phyloP scores from a whole-genome alignment of 495 filamentous ascomycete species.

The Podospora conica region DNA sequence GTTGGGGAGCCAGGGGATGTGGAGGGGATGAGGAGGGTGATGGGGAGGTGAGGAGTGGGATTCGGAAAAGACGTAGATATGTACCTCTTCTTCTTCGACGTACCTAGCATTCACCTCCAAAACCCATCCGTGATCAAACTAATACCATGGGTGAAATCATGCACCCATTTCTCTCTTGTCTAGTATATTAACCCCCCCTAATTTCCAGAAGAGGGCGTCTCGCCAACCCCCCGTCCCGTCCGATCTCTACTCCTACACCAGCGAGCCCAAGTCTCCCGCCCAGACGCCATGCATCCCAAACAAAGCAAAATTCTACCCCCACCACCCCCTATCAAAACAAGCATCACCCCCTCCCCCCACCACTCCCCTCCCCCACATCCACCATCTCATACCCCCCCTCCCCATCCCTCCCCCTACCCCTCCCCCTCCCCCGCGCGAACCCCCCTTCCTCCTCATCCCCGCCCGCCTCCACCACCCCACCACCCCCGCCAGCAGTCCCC shows the following conservation, averaged over 20 bases:
- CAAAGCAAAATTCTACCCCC: not conserved
- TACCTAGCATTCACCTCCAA: not conserved
- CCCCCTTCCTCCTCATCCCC: slow-evolving; percentile 26
- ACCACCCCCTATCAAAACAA: not conserved
- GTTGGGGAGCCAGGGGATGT: slow-evolving; percentile 1
- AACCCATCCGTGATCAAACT: not conserved
- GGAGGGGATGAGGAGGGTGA: not conserved
- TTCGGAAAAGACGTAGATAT: not conserved
- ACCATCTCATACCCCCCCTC: slow-evolving; percentile 80
- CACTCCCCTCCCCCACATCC: slow-evolving; percentile 21
- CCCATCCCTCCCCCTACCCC: slow-evolving; percentile 51
- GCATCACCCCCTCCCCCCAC: not conserved
- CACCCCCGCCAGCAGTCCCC: slow-evolving; percentile 8
- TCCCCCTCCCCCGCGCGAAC: slow-evolving; percentile 43
- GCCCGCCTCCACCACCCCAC: slow-evolving; percentile 13
- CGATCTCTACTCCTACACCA: slow-evolving; percentile 6
- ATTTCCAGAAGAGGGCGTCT: not conserved
- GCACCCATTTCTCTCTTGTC: not conserved
- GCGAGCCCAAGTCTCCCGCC: not conserved
- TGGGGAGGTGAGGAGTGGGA: not conserved
- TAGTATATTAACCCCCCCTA: too few relatives aligned
- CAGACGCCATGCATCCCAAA: slow-evolving; percentile 4
- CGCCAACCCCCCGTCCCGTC: not conserved
- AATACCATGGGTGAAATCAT: not conserved
- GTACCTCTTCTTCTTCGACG: not conserved